Evolutionary conservation across 768 basidiomycete genomes (phyloP).

Genomic region (Dictyophora rubrovolvata): DNA sequence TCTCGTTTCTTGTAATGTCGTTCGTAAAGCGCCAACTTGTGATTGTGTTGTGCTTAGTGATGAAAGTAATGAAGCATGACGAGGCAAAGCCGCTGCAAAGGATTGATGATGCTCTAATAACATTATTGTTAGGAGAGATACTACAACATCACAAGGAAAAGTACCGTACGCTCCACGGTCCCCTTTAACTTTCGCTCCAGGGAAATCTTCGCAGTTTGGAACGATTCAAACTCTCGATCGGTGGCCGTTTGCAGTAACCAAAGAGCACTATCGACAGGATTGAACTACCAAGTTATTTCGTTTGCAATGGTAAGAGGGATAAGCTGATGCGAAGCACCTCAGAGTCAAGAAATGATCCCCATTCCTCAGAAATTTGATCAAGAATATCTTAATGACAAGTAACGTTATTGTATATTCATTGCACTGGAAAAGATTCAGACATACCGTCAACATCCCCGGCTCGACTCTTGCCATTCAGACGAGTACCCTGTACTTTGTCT

Average conservation of each 20-base stretch:
- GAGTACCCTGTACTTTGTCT: constrained; percentile 54
- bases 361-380: constrained; percentile 78
- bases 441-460: constrained; percentile 80
- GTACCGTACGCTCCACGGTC: constrained; percentile 69
- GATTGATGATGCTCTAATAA: constrained; percentile 81
- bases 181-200: constrained; percentile 74
- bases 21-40: constrained; percentile 63
- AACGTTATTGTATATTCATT: not conserved
- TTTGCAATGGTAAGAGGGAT: constrained; percentile 3
- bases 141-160: constrained; percentile 7
- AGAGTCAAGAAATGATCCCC: constrained; percentile 78
- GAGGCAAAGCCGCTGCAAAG: constrained; percentile 88
- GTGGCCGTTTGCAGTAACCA: constrained; percentile 75
- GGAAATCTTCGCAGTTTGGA: constrained; percentile 64
- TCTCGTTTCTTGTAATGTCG: constrained; percentile 65
- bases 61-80: constrained; percentile 68
- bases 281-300: constrained; percentile 48
- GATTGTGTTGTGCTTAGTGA: constrained; percentile 65
- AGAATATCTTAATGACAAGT: constrained; percentile 49
- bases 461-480: constrained; percentile 41
- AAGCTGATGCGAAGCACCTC: constrained; percentile 42
- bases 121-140: constrained; percentile 10
- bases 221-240: constrained; percentile 64
- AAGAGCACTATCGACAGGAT: constrained; percentile 86
- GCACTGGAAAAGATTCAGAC: constrained; percentile 16